These are phyloP conservation scores for Pyrenophora seminiperda DNA, from an alignment of 2,329 filamentous ascomycete genomes.

Conservation along the genomic window DNA sequence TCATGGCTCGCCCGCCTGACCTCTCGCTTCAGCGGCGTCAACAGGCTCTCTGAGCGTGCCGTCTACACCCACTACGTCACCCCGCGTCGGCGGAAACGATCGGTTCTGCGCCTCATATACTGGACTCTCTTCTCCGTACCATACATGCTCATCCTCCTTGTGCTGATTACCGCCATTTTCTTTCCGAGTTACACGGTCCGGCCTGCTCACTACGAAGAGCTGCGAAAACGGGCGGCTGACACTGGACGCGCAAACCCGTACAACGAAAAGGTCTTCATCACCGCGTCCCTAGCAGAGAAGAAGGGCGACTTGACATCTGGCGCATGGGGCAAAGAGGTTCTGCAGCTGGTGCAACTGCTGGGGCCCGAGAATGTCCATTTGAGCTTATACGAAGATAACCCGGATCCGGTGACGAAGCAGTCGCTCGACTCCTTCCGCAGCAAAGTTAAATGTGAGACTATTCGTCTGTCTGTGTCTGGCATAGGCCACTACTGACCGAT, in stretches of 20 bases:
- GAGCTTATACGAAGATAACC: constrained; percentile 75
- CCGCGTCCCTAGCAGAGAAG: constrained; percentile 71
- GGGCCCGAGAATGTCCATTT: constrained; percentile 71
- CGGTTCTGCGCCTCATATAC: constrained; percentile 38
- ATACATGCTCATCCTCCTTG: constrained; percentile 42
- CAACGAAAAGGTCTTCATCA: constrained; percentile 74
- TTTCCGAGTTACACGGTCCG: constrained; percentile 62
- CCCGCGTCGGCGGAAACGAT: constrained; percentile 41
- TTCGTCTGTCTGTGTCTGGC: neutral
- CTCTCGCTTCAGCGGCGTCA: constrained; percentile 27
- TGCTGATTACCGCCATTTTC: constrained; percentile 55
- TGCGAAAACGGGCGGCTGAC: constrained; percentile 44
- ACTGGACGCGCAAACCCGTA: constrained; percentile 56
- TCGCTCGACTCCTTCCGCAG: constrained; percentile 61
- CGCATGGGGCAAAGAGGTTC: constrained; percentile 66
- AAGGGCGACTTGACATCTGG: constrained; percentile 65
- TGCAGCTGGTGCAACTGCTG: constrained; percentile 67
- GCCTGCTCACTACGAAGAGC: constrained; percentile 58
- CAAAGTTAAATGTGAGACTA: constrained; percentile 52
- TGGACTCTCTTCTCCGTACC: constrained; percentile 41
- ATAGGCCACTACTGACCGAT: constrained; percentile 18
- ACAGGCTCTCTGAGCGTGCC: constrained; percentile 36
- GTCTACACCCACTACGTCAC: constrained; percentile 42
- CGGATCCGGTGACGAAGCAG: constrained; percentile 60
- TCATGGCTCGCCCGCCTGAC: constrained; percentile 36